Base-by-base conservation (phyloP, 257 asterid species). In the Solanum piurae region DNA sequence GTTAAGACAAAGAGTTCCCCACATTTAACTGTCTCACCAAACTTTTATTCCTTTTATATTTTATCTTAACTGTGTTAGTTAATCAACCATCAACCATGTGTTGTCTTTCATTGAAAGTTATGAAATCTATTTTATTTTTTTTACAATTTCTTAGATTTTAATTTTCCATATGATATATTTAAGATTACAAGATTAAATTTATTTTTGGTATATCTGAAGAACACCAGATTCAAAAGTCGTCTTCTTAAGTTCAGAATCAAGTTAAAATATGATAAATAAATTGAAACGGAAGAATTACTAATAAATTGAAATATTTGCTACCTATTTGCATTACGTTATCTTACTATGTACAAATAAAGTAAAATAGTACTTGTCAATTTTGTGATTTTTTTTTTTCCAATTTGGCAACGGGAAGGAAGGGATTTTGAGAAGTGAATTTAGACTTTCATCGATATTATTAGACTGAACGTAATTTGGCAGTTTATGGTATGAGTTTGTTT, bases 1-100 rank as follows among this genome's bases (percentile, higher is more conserved):
- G 27, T 44, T 29, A 21, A 74, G 49, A 46, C 68, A 4, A 77
- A 40, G 37, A 38, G 16, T 14, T 44, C 21, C 85, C 16, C 85
- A 80, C 40, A 44, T 29, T 80, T 29, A 46, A 80, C 85, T 46
- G 40, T 80, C 52, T 80, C 85, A 80, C 85, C 85, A 80, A 80
- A 46, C 68, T 29, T 46, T 18, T 46, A 42, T 80, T 80, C 66
- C 66, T 25, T 42, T 46, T 44, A 16, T 44, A 46, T 80, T 46
- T 80, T 46, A 46, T 14, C 1, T 58, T 76, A 1, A n/a, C 3
- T n/a, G 0, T 76, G 60, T 76, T 40, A 40, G 25, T 7, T 25
- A 44, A 42, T 79, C 38, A 42, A 18, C n/a, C 58, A 42, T 29
- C 71, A 62, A 23, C 71, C 29, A 62, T 62, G 25, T 25, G 2